These are phyloP conservation scores for Neurospora sp. DNA, from an alignment of 495 filamentous ascomycete species.

Conservation along the genomic window DNA sequence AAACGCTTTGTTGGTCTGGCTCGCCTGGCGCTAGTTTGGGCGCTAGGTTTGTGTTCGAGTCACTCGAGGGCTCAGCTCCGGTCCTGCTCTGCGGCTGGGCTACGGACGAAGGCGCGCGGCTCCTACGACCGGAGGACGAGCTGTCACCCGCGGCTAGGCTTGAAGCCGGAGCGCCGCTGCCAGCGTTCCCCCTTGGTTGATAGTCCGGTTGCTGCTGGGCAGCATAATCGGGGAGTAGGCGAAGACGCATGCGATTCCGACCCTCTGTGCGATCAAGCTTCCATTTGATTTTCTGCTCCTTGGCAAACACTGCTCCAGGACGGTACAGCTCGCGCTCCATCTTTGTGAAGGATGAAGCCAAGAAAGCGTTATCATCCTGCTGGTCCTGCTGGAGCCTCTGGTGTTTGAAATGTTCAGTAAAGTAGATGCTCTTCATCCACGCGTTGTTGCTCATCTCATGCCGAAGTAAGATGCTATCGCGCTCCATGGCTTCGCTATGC, in stretches of 20 bases:
- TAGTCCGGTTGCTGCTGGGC: conserved; percentile 60
- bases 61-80: conserved; percentile 9
- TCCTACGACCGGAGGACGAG: neutral
- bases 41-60: neutral
- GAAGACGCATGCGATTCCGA: conserved; percentile 84
- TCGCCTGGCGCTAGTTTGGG: neutral
- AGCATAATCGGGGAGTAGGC: conserved; percentile 67
- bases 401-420: conserved; percentile 82
- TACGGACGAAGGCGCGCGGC: conserved; percentile 34
- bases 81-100: conserved; percentile 2
- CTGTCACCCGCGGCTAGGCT: conserved; percentile 9
- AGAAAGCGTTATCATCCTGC: conserved; percentile 72
- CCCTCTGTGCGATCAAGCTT: conserved; percentile 92
- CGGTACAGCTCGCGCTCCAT: conserved; percentile 64
- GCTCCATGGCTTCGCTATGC: conserved; percentile 53
- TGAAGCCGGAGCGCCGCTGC: conserved; percentile 14
- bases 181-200: conserved; percentile 67
- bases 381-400: conserved; percentile 82
- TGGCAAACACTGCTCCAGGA: conserved; percentile 68
- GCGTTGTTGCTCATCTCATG: conserved; percentile 77
- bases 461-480: conserved; percentile 60
- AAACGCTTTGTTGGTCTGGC: conserved; percentile 21
- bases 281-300: conserved; percentile 60
- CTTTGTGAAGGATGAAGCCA: conserved; percentile 60
- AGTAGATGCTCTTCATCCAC: conserved; percentile 91